Evolutionary conservation across 192 early-diverging fungal species (phyloP), one percentile per base, ranked within the genome.

Genomic region (Coemansia sp.): DNA sequence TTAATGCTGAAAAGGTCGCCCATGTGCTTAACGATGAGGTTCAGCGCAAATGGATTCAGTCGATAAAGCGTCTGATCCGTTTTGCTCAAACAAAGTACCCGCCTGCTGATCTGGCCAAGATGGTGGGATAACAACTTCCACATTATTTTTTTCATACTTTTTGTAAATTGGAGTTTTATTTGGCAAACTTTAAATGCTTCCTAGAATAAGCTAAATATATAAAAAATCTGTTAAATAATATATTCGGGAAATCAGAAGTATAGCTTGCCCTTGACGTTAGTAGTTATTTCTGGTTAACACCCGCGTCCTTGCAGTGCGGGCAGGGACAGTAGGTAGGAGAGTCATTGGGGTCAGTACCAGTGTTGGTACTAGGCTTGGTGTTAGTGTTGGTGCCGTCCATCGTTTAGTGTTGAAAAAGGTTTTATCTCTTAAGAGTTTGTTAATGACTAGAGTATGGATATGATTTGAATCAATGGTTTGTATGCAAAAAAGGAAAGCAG

Each of bases 11-110:
- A 5, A 92, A 99, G 68, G 94, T 99, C 14, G 97, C 97, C 2
- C 97, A 99, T 75, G 95, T 94, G 20, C 85, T 99, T 11, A 99
- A 99, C 75, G 94, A 98, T 64, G 97, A 98, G 81, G 88, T 89
- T 0, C 92, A 94, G 64, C 87, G 97, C 49, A 99, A 99, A 72
- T 99, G 97, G 97, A 99, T 99, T 82, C 97, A 99, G 81, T 88
- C 89, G 16, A 89, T 98, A 61, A 99, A 99, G 68, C 87, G 97
- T 22, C 81, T 99, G 34, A 97, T 99, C 89, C 95, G 93, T 10
- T 99, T 96, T 89, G 89, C 91, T 1, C 94, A 98, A 72, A 89
- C 80, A 48, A 91, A 91, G 66, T 97, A 94, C 76, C 95, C 95
- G 20, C 96, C 95, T 7, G 76, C 85, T 6, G 91, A 93, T 45